A percentile compares a stretch with the other conserved stretches of the same genome.
Evolutionary conservation across 208 protist genomes (phyloP).

Genomic region (Acanthamoeba comandoni): DNA sequence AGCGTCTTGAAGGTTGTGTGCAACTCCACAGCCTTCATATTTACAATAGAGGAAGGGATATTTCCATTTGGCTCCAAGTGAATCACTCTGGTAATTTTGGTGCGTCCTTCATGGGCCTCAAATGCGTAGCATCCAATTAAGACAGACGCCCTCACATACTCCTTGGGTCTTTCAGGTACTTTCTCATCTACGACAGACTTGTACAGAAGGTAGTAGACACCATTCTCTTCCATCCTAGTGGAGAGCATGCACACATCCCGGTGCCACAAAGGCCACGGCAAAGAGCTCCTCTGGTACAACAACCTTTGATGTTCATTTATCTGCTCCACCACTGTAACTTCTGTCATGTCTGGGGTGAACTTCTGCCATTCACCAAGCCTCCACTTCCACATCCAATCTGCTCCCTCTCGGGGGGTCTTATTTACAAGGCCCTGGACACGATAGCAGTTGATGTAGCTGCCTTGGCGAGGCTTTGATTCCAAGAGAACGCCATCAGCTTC

Average conservation of each 20-base stretch:
- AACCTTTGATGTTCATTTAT: conserved; percentile 18
- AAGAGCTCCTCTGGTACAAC: conserved; percentile 1
- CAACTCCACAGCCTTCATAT: conserved; percentile 29
- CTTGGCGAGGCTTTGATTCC: conserved; percentile 9
- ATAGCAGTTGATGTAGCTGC: conserved; percentile 61
- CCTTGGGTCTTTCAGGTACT: neutral
- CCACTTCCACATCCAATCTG: conserved; percentile 11
- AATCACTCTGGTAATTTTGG: conserved; percentile 1
- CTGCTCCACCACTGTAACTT: neutral
- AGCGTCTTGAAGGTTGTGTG: neutral
- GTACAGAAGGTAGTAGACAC: neutral
- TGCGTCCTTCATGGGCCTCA: neutral
- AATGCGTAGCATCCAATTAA: conserved; percentile 53
- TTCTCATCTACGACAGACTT: conserved; percentile 16
- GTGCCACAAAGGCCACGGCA: conserved; percentile 71
- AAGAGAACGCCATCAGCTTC: conserved; percentile 20
- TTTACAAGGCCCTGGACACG: conserved; percentile 7
- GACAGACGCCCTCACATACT: conserved; percentile 26
- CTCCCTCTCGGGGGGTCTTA: conserved; percentile 12
- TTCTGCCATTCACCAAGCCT: conserved; percentile 25
- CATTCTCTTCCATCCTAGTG: neutral
- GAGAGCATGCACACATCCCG: conserved; percentile 43
- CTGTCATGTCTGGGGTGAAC: neutral
- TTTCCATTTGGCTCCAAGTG: conserved; percentile 48
- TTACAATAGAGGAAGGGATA: conserved; percentile 47